phyloP scores from a whole-genome alignment of 345 rosid species.

The Hibiscus syriacus region DNA sequence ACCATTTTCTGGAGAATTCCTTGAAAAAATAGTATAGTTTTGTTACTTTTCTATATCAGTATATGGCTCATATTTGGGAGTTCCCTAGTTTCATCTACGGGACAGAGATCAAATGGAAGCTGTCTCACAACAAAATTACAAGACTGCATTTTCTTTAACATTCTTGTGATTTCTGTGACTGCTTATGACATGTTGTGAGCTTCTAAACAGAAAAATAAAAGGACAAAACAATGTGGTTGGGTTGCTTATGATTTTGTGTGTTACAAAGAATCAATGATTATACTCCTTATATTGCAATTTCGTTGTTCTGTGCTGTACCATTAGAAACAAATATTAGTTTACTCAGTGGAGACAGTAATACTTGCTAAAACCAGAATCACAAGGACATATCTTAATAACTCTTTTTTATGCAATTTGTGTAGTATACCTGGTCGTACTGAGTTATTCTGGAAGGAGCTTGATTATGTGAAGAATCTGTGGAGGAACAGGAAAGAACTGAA shows the following conservation, averaged over 20 bases:
- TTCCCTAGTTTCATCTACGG: not conserved
- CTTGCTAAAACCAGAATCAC: too few relatives aligned
- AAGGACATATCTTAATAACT: not conserved
- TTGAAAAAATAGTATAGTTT: not conserved
- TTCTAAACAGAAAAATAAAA: not conserved
- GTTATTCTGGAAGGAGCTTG: conserved; percentile 71
- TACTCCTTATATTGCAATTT: not conserved
- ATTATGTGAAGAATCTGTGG: conserved; percentile 54
- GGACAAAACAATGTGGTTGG: too few relatives aligned
- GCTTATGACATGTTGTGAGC: not conserved
- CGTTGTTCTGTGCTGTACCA: not conserved
- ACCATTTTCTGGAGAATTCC: not conserved
- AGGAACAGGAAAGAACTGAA: conserved; percentile 58
- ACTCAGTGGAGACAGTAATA: not conserved
- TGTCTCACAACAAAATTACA: not conserved
- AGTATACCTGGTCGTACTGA: conserved; percentile 62
- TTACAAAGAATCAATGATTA: not conserved
- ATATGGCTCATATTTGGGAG: not conserved
- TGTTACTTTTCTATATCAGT: not conserved
- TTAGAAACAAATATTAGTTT: not conserved
- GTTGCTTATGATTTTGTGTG: not conserved
- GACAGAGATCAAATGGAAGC: not conserved
- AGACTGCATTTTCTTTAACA: not conserved
- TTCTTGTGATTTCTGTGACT: not conserved
- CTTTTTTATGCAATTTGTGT: conserved; percentile 9